Evolutionary conservation across 192 early-diverging fungal genomes (phyloP).

Genomic region (Gonapodya prolifera): DNA sequence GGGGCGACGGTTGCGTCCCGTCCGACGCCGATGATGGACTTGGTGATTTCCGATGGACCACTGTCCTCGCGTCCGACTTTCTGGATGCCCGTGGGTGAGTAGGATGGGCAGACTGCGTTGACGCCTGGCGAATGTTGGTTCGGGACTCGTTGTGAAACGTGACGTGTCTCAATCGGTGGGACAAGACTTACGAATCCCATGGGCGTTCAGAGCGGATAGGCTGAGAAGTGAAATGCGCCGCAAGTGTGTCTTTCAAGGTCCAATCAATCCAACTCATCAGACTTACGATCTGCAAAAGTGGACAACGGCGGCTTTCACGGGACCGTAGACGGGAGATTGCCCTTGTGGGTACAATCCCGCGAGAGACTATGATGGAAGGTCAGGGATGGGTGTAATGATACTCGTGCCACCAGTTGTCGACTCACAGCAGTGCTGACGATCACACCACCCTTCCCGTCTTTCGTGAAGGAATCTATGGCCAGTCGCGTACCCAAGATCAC

Average conservation of each 20-base stretch:
- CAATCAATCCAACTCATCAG: too few relatives aligned
- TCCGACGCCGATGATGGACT: neutral
- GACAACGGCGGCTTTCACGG: neutral
- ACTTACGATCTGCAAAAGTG: neutral
- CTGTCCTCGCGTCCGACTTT: neutral
- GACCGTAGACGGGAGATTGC: neutral
- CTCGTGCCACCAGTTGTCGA: too few relatives aligned
- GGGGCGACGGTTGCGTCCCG: neutral
- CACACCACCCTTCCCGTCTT: neutral
- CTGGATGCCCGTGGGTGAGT: neutral
- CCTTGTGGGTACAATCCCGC: constrained; percentile 1
- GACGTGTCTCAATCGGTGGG: too few relatives aligned
- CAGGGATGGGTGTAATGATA: too few relatives aligned
- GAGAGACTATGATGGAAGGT: neutral
- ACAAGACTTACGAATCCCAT: neutral
- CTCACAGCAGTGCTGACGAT: neutral
- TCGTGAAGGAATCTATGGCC: neutral
- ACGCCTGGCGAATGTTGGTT: neutral
- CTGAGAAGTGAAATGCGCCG: too few relatives aligned
- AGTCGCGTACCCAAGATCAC: neutral
- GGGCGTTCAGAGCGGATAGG: neutral
- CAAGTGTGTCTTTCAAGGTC: too few relatives aligned
- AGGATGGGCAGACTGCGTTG: constrained; percentile 1
- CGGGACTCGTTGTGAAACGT: too few relatives aligned
- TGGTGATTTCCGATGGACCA: neutral